These are phyloP conservation scores for Melanopsichium pennsylvanicum DNA, from an alignment of 1,284 basidiomycete species.

Conservation along the genomic window DNA sequence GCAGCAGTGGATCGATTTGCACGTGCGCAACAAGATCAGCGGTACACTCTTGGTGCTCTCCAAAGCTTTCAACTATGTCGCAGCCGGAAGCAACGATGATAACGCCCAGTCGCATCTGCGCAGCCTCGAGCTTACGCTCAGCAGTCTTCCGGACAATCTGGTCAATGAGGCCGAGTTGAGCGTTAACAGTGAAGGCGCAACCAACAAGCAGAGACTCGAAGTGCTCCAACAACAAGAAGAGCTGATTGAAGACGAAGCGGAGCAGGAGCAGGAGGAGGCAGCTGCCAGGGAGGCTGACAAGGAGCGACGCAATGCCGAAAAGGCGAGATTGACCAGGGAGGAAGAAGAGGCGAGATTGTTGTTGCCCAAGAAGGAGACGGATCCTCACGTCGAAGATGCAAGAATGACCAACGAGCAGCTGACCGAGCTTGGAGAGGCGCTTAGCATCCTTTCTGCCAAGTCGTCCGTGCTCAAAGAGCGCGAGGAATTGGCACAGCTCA, in stretches of 20 bases:
- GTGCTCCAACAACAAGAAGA: slow-evolving; percentile 98
- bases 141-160: slow-evolving; percentile 91
- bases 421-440: slow-evolving; percentile 88
- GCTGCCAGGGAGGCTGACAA: slow-evolving; percentile 84
- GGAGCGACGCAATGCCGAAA: slow-evolving; percentile 74
- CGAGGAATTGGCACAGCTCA: slow-evolving; percentile 84
- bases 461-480: slow-evolving; percentile 97
- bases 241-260: slow-evolving; percentile 97
- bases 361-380: slow-evolving; percentile 51
- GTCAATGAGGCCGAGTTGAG: slow-evolving; percentile 96
- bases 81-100: slow-evolving; percentile 34
- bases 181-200: slow-evolving; percentile 89
- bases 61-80: slow-evolving; percentile 86
- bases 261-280: slow-evolving; percentile 92
- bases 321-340: slow-evolving; percentile 52
- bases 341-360: slow-evolving; percentile 55
- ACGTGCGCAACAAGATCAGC: slow-evolving; percentile 83
- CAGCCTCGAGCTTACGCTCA: slow-evolving; percentile 87
- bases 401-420: slow-evolving; percentile 98
- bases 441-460: slow-evolving; percentile 89
- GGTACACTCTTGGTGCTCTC: slow-evolving; percentile 92
- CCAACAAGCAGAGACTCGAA: slow-evolving; percentile 97
- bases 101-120: slow-evolving; percentile 70
- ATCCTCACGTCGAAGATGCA: slow-evolving; percentile 70
- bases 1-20: slow-evolving; percentile 90